Evolutionary conservation across 352 stramenopile species (phyloP).

Genomic region (Thraustotheca clavata): DNA sequence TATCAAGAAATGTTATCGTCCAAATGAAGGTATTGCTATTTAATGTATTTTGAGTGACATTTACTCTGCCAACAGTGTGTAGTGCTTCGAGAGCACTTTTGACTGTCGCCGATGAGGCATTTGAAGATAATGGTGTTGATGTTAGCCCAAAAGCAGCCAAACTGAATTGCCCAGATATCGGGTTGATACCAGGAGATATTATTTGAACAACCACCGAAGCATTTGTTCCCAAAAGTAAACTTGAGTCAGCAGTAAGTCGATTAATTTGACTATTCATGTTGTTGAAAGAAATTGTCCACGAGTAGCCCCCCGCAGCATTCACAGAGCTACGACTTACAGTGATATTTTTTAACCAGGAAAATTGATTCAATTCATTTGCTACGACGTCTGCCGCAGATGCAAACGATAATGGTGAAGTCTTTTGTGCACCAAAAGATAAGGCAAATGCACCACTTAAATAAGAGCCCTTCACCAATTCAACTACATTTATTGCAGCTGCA

Average conservation of each 20-base stretch:
- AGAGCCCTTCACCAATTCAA: not conserved
- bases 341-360: not conserved
- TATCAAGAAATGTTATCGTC: conserved; percentile 3
- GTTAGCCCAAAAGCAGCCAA: not conserved
- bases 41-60: not conserved
- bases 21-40: not conserved
- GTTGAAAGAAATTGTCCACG: not conserved
- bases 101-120: not conserved
- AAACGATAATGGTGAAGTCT: not conserved
- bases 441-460: conserved; percentile 7
- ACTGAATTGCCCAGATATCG: not conserved
- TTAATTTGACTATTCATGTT: not conserved
- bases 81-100: not conserved
- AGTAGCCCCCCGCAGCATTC: conserved; percentile 5
- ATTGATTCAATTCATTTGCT: not conserved
- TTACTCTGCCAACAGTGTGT: not conserved
- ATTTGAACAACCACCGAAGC: not conserved
- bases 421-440: not conserved
- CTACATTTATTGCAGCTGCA: not conserved
- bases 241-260: not conserved
- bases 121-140: not conserved
- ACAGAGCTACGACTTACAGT: not conserved
- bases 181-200: not conserved
- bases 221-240: not conserved
- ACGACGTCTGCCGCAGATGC: conserved; percentile 3